Conservation (phyloP, 306 rosid genomes). For the Fragaria iinumae region DNA sequence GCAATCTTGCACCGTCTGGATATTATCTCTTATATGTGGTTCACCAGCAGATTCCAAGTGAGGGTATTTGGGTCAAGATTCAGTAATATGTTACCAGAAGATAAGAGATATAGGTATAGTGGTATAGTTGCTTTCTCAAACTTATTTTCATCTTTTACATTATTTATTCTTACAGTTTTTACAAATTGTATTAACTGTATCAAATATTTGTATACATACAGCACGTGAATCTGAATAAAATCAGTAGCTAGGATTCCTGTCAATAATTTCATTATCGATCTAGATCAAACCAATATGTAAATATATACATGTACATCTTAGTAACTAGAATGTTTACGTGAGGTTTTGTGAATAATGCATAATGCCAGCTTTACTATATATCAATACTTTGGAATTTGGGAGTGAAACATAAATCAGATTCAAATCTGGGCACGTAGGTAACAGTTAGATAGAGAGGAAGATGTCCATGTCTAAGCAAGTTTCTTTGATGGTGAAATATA, state of each 20-base stretch:
- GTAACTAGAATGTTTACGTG: too few relatives aligned
- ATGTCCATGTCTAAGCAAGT: too few relatives aligned
- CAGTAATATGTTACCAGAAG: background rate
- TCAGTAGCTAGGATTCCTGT: background rate
- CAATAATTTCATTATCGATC: too few relatives aligned
- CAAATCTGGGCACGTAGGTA: too few relatives aligned
- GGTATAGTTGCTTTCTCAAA: background rate
- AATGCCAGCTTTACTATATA: too few relatives aligned
- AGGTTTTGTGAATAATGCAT: too few relatives aligned
- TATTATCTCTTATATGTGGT: conserved; percentile 53
- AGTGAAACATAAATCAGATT: too few relatives aligned
- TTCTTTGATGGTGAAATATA: too few relatives aligned
- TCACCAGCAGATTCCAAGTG: conserved; percentile 52
- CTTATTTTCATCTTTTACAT: background rate
- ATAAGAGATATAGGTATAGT: background rate
- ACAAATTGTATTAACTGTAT: background rate
- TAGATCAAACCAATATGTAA: too few relatives aligned
- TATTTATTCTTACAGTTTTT: background rate
- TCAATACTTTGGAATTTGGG: too few relatives aligned
- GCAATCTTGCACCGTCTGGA: conserved; percentile 58
- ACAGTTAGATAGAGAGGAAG: too few relatives aligned
- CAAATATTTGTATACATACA: background rate
- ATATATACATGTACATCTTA: too few relatives aligned
- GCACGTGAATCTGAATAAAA: background rate
- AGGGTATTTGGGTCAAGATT: conserved; percentile 49